Evolutionary conservation across 2,329 filamentous ascomycete genomes (phyloP), one percentile per base, ranked within the genome.

Genomic region (Beauveria sp.): DNA sequence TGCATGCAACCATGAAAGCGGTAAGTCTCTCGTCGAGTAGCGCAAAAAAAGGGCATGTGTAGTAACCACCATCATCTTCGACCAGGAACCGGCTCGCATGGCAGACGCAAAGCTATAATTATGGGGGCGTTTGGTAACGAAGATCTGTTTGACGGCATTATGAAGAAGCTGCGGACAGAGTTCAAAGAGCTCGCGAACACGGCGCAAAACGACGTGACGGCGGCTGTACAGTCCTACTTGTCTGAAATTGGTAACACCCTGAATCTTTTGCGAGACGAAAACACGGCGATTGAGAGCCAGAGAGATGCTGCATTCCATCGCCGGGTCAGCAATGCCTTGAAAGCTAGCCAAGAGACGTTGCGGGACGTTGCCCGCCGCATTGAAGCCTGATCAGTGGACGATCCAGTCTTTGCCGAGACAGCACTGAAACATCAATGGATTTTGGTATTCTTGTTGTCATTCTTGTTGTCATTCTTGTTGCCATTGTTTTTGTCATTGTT

Each of bases 191-290:
- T 67, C 7, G 67, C 68, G 0, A 62, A 65, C 3, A 34, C 57
- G 1, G 62, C 72, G 0, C 68, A 75, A 26, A 24, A 61, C 1
- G 61, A 65, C 6, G 62, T 73, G 3, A n/a, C 61, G 2, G 47
- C 58, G 0, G 63, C 57, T 0, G 63, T 70, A 0, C 12, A 57
- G 1, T 53, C 59, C 0, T 70, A 75, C 22, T 40, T 77, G 1
- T 60, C 58, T 5, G 62, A 64, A 8, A 66, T 77, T 5, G 56
- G 58, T 8, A 64, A 58, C 5, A 73, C 69, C 0, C 65, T 79
- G 47, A 67, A 75, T 30, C 73, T 78, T 3, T 58, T 78, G 8
- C 66, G 74, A 2, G 68, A 64, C 18, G 76, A 78, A 42, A 75
- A 76, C 60, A 71, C 70, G 5, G 71, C 69, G 0, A 20, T 67